Percentiles rank a stretch among this genome's conserved stretches.
These are phyloP conservation scores for Nannochloropsis salina DNA, from an alignment of 108 stramenopile species.

Conservation along the genomic window DNA sequence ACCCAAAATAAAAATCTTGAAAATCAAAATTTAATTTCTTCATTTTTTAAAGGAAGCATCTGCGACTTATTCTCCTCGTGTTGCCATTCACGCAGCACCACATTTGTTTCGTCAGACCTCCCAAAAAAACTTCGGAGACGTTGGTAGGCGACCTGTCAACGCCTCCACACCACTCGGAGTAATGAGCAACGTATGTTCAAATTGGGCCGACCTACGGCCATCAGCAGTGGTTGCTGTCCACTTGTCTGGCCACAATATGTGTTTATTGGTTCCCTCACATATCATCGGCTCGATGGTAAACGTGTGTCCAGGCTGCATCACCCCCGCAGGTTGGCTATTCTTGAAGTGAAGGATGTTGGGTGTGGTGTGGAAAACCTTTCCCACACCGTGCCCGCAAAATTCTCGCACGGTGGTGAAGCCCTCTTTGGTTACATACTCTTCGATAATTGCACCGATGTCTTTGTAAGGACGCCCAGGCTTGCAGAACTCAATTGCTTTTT, in stretches of 20 bases:
- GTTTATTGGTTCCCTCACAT: conserved; percentile 74
- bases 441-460: conserved; percentile 82
- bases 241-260: conserved; percentile 86
- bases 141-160: conserved; percentile 62
- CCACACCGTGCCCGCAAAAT: conserved; percentile 97
- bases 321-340: conserved; percentile 71
- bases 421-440: conserved; percentile 60
- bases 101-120: conserved; percentile 8
- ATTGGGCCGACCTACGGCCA: conserved; percentile 84
- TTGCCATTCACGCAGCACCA: too few relatives aligned
- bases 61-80: too few relatives aligned
- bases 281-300: conserved; percentile 99
- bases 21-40: too few relatives aligned
- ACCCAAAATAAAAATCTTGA: too few relatives aligned
- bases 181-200: conserved; percentile 94
- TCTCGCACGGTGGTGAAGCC: conserved; percentile 64
- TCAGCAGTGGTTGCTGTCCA: conserved; percentile 94
- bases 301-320: conserved; percentile 85
- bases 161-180: conserved; percentile 84
- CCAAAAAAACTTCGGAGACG: conserved; percentile 43
- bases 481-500: conserved; percentile 49
- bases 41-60: too few relatives aligned
- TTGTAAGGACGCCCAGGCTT: conserved; percentile 73
- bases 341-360: conserved; percentile 93
- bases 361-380: conserved; percentile 76